phyloP scores from a whole-genome alignment of 2,329 filamentous ascomycete genomes.

The Tolypocladium tropicale region DNA sequence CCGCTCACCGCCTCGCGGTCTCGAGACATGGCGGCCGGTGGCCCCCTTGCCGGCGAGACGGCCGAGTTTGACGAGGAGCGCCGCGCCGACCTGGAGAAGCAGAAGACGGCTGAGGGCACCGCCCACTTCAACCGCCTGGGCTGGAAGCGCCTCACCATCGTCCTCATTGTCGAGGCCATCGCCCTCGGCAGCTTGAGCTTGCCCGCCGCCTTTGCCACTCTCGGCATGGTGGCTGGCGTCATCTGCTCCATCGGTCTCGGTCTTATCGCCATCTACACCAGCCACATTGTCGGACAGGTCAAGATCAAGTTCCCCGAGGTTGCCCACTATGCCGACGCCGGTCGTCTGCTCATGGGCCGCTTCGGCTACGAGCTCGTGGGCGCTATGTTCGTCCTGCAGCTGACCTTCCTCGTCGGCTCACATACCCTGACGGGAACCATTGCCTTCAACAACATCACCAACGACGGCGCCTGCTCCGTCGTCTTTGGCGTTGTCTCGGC shows the following conservation, averaged over 20 bases:
- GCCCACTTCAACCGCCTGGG: constrained; percentile 42
- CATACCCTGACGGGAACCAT: constrained; percentile 62
- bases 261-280: constrained; percentile 36
- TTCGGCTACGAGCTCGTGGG: constrained; percentile 54
- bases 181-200: constrained; percentile 42
- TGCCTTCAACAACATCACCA: constrained; percentile 54
- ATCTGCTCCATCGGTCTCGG: constrained; percentile 31
- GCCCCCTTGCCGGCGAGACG: constrained; percentile 17
- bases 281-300: constrained; percentile 35
- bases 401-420: constrained; percentile 61
- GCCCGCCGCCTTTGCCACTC: constrained; percentile 38
- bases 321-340: constrained; percentile 58
- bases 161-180: constrained; percentile 47
- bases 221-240: constrained; percentile 42
- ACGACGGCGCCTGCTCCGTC: constrained; percentile 38
- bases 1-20: background rate
- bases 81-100: constrained; percentile 32
- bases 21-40: constrained; percentile 15
- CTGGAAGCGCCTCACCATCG: constrained; percentile 45
- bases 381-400: constrained; percentile 49
- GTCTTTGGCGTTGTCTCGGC: constrained; percentile 35
- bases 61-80: constrained; percentile 27
- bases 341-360: constrained; percentile 48
- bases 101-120: constrained; percentile 32
- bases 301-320: constrained; percentile 45